Base-by-base conservation (phyloP, 2,329 filamentous ascomycete genomes). In the Trichophyton equinum region DNA sequence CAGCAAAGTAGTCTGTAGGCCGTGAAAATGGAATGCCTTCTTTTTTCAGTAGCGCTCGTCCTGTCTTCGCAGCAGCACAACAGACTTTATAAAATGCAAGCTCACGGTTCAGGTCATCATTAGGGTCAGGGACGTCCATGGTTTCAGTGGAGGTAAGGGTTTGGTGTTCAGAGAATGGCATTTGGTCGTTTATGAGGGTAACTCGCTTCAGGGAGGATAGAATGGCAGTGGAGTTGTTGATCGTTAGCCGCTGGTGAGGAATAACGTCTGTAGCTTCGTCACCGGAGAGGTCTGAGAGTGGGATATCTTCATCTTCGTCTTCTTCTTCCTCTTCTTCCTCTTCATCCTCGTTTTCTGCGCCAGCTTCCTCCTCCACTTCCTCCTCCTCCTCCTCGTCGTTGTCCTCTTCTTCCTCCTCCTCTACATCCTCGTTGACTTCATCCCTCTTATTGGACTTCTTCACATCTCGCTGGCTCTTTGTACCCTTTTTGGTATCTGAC, bases 221-320 rank as follows among this genome's bases (percentile, higher is more conserved):
- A 58, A 99, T 88, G 38, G 92, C 94, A 66, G 88, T 80, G 60
- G 88, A 91, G 79, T 99, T 99, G 82, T 99, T 96, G 78, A 97
- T 97, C 59, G 91, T 96, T 66, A 96, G 85, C 68, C 91, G 88
- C 72, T 94, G 90, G 76, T 95, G 88, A 15, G 91, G 89, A 64
- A 95, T 84, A 46, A 96, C 82, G 70, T 96, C 91, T 75, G 89
- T 89, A 68, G 84, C 87, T 68, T 95, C 91, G 65, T 89, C 88
- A 20, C 88, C 89, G 60, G 88, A 81, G 47, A 87, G 85, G 68
- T 96, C 91, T 36, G 90, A 95, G 65, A 96, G 83, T 3, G 91
- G 87, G 51, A 96, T 91, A 65, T 95, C 91, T 66, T 92, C 88
- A 3, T 91, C 87, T 22, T 88, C 86, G 0, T 86, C 84, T 1